Evolutionary conservation across 2,329 filamentous ascomycete genomes (phyloP).

Genomic region (Fusarium nodosum): DNA sequence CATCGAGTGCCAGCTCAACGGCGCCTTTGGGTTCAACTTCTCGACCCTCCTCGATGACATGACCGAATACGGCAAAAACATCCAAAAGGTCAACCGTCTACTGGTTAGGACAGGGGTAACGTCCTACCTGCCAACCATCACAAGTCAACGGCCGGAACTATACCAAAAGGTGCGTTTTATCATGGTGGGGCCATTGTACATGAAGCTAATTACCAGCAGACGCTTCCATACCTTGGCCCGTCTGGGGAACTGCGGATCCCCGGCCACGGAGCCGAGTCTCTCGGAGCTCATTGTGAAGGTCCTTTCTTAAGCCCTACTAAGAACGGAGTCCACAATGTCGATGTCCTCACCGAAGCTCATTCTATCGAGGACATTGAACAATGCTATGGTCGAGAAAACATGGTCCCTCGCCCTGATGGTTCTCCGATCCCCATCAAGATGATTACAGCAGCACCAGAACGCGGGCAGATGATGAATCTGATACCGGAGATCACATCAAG

Average conservation of each 20-base stretch:
- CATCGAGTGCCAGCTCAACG: conserved; percentile 93
- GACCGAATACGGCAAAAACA: conserved; percentile 77
- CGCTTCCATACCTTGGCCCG: conserved; percentile 82
- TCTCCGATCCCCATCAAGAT: conserved; percentile 72
- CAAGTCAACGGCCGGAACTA: conserved; percentile 82
- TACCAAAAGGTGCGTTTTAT: conserved; percentile 75
- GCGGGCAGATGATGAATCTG: conserved; percentile 75
- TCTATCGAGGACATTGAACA: conserved; percentile 74
- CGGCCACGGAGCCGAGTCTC: conserved; percentile 82
- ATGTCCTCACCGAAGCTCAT: conserved; percentile 75
- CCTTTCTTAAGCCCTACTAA: conserved; percentile 87
- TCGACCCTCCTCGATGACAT: conserved; percentile 80
- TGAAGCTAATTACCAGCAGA: conserved; percentile 56
- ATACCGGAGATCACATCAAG: conserved; percentile 75
- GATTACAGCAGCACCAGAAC: conserved; percentile 89
- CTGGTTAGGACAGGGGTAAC: conserved; percentile 87
- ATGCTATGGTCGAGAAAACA: conserved; percentile 80
- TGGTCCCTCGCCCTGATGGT: conserved; percentile 59
- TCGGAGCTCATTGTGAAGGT: conserved; percentile 92
- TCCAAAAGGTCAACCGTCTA: conserved; percentile 77
- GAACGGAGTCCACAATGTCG: conserved; percentile 86
- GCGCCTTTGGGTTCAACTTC: conserved; percentile 93
- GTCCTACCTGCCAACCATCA: conserved; percentile 87
- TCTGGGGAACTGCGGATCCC: conserved; percentile 72
- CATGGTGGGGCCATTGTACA: conserved; percentile 37